Evolutionary conservation across 768 basidiomycete species (phyloP).

Genomic region (Amylocystis lapponica): DNA sequence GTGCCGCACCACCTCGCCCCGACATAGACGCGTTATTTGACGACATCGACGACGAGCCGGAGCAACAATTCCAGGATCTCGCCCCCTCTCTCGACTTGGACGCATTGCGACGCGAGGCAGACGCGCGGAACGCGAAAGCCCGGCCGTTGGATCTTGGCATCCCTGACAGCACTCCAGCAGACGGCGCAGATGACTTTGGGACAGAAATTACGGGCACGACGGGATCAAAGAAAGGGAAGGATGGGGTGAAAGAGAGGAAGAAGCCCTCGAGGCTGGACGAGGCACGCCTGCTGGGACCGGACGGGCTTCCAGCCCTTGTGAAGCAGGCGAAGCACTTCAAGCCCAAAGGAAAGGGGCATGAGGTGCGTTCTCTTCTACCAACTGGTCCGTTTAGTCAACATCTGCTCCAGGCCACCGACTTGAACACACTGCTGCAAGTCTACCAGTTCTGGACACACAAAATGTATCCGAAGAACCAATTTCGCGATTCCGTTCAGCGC

Average conservation of each 20-base stretch:
- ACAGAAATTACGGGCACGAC: slow-evolving; percentile 35
- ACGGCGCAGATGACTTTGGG: slow-evolving; percentile 17
- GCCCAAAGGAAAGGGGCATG: slow-evolving; percentile 85
- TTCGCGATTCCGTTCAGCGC: slow-evolving; percentile 77
- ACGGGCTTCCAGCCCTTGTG: slow-evolving; percentile 78
- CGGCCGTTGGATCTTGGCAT: slow-evolving; percentile 22
- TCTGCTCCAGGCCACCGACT: slow-evolving; percentile 73
- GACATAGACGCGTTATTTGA: slow-evolving; percentile 41
- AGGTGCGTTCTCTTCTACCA: slow-evolving; percentile 45
- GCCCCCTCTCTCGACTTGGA: slow-evolving; percentile 48
- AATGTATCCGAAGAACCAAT: slow-evolving; percentile 85
- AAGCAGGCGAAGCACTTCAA: slow-evolving; percentile 73
- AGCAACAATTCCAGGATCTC: slow-evolving; percentile 32
- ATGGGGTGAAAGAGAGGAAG: slow-evolving; percentile 35
- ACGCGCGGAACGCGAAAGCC: slow-evolving; percentile 36
- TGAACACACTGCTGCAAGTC: slow-evolving; percentile 70
- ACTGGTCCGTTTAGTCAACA: neutral
- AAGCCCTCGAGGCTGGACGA: slow-evolving; percentile 66
- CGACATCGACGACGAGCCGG: slow-evolving; percentile 44
- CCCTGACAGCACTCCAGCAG: slow-evolving; percentile 39
- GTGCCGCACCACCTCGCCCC: slow-evolving; percentile 15
- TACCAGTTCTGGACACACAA: slow-evolving; percentile 96
- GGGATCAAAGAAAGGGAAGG: slow-evolving; percentile 9
- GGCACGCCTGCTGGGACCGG: slow-evolving; percentile 59
- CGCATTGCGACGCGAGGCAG: slow-evolving; percentile 49